A percentile compares a stretch with the other conserved stretches of the same genome.
Conservation (phyloP, 2,329 filamentous ascomycete species). For the Exophiala phaeomuriformis region DNA sequence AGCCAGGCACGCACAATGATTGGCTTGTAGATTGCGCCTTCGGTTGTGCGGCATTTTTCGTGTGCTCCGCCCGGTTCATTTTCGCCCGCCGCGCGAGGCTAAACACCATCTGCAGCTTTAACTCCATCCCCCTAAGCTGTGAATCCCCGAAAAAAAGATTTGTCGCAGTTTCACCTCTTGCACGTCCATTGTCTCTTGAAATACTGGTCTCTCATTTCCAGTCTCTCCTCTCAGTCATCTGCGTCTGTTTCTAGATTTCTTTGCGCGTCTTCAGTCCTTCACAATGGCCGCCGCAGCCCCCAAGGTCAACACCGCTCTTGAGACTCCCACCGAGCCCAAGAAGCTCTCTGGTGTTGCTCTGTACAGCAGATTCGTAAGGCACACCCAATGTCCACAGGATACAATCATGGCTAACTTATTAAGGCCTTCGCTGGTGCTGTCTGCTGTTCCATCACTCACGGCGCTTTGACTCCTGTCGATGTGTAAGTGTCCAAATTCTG, state of each 20-base stretch:
- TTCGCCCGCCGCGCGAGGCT: slow-evolving; percentile 1
- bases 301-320: slow-evolving; percentile 49
- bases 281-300: slow-evolving; percentile 36
- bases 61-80: slow-evolving; percentile 10
- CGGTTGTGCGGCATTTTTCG: slow-evolving; percentile 12
- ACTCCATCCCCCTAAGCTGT: background rate
- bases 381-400: background rate
- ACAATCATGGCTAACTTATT: background rate
- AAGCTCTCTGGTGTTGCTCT: slow-evolving; percentile 61
- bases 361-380: slow-evolving; percentile 54
- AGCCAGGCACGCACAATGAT: background rate
- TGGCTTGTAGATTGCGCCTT: background rate
- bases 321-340: slow-evolving; percentile 41
- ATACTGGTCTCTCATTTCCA: background rate
- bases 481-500: slow-evolving; percentile 64
- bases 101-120: background rate
- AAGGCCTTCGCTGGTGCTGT: slow-evolving; percentile 85
- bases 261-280: slow-evolving; percentile 6
- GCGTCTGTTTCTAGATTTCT: slow-evolving; percentile 2
- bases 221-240: background rate
- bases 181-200: background rate
- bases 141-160: background rate
- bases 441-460: slow-evolving; percentile 98
- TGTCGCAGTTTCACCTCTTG: background rate
- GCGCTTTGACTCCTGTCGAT: slow-evolving; percentile 94